These are phyloP conservation scores for Symmetrospora coprosmae DNA, from an alignment of 768 basidiomycete genomes.

Conservation along the genomic window DNA sequence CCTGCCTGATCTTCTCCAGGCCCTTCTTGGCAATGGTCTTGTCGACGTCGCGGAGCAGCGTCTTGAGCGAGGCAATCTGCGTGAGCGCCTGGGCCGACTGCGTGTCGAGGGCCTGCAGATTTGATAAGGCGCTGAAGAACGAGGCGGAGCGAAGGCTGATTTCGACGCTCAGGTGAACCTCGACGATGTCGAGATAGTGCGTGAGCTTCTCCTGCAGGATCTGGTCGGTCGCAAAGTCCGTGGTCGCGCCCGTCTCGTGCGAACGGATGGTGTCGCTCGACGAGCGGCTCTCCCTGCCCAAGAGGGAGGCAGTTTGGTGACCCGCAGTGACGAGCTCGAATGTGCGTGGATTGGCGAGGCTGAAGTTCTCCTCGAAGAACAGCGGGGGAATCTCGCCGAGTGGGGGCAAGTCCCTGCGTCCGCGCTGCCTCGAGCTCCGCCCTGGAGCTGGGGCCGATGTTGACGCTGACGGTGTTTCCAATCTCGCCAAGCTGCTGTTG, in stretches of 20 bases:
- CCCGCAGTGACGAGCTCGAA: slow-evolving; percentile 61
- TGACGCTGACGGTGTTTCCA: not conserved
- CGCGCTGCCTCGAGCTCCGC: slow-evolving; percentile 30
- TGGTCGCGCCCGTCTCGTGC: not conserved
- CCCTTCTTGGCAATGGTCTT: slow-evolving; percentile 63
- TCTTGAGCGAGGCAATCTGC: slow-evolving; percentile 58
- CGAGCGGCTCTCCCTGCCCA: slow-evolving; percentile 4
- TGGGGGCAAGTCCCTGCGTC: slow-evolving; percentile 48
- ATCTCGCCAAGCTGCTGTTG: not conserved
- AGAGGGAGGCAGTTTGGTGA: no score
- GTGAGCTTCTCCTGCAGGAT: slow-evolving; percentile 79
- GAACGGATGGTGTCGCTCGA: slow-evolving; percentile 7
- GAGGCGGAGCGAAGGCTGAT: slow-evolving; percentile 78
- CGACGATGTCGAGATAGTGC: slow-evolving; percentile 80
- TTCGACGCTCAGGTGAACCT: slow-evolving; percentile 84
- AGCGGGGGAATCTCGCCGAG: slow-evolving; percentile 62
- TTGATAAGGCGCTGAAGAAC: slow-evolving; percentile 90
- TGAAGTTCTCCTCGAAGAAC: slow-evolving; percentile 66
- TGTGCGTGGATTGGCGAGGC: slow-evolving; percentile 62
- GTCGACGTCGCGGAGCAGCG: slow-evolving; percentile 60
- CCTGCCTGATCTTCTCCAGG: slow-evolving; percentile 52
- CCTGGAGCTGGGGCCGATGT: slow-evolving; percentile 26
- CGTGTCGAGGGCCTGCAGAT: slow-evolving; percentile 78
- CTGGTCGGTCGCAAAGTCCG: slow-evolving; percentile 37
- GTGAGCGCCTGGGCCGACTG: slow-evolving; percentile 71